Evolutionary conservation across 805 yeast species (phyloP), one percentile per base, ranked within the genome.

Genomic region (Saturnispora silvae): DNA sequence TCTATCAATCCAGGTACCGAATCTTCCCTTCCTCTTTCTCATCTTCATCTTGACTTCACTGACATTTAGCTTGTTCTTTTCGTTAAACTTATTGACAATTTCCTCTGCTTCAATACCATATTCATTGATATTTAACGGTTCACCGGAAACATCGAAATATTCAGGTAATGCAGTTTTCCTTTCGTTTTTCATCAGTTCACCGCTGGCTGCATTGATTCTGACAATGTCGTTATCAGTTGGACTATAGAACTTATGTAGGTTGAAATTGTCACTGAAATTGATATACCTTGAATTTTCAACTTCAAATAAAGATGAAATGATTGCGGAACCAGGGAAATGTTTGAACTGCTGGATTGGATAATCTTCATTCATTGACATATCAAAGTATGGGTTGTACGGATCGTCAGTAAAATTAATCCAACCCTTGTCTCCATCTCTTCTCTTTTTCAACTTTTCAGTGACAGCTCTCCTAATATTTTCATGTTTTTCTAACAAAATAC

Each of bases 331-430:
- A 3, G 94, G 89, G 2, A 83, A 67, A 50, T 81, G 86, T 16
- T 66, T 61, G 28, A 76, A 59, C 42, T 78, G 81, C 33, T 70
- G 58, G 30, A 68, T 51, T 24, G 43, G 29, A 18, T 60, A 52
- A 18, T 58, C 63, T 24, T 65, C 64, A 20, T 76, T 71, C 35
- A 75, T 65, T 5, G 77, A 68, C 37, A 84, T 70, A 44, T 82
- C 76, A 54, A 84, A 79, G 39, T 70, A 76, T 11, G 96, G 96
- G 51, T 78, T 81, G 51, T 73, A 74, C 13, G 92, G 80, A 60
- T 82, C 87, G 60, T 86, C 95, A 3, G 96, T 82, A 36, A 81
- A 65, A 52, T 92, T 92, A 46, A 81, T 72, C 73, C 78, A 87
- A 0, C 81, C 83, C 44, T 68, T 70, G 51, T 81, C 87, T 43